Evolutionary conservation across 2,329 filamentous ascomycete genomes (phyloP), one percentile per base, ranked within the genome.

Genomic region (Tolypocladium cylindrosporum): DNA sequence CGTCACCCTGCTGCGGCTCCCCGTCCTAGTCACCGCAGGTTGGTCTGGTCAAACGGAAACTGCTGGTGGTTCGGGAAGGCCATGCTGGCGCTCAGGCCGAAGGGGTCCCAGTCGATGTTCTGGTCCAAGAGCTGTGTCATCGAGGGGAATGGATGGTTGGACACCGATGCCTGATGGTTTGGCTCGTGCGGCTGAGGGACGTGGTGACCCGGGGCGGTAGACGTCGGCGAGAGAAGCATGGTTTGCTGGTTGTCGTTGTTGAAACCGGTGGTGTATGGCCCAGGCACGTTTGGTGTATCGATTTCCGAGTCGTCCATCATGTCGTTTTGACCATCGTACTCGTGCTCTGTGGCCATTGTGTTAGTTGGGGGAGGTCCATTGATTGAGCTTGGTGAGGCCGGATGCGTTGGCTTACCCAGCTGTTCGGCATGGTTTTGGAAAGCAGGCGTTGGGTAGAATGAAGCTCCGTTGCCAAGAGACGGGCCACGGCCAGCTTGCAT

Each of bases 361-460:
- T 53, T 34, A 43, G 43, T 19, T 37, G 36, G 14, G 27, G 67
- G 68, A 73, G 34, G 41, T 42, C 41, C 31, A 21, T 5, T n/a
- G 31, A 8, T 14, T 48, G 24, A 31, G 45, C 27, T 19, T 6
- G 7, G 11, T 19, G 13, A 19, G 7, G 4, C 19, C 1, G 31
- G 31, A 13, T 37, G 19, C 4, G 19, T 14, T 14, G 81, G 80
- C 91, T 89, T 91, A 89, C 93, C 93, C 73, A 97, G 85, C 79
- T 96, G 91, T 74, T 95, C 90, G 74, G 95, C 92, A 73, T 97
- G 93, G 72, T 89, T 94, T 70, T 95, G 91, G 75, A 96, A 97
- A 2, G 78, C 77, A 21, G 90, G 88, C 59, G 90, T 88, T 55
- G 89, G 86, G 70, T 96, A 97, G 74, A 88, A 96, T 56, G 80